Evolutionary conservation across 1,284 basidiomycete genomes (phyloP), one percentile per base, ranked within the genome.

Genomic region (Schizophyllum amplum): DNA sequence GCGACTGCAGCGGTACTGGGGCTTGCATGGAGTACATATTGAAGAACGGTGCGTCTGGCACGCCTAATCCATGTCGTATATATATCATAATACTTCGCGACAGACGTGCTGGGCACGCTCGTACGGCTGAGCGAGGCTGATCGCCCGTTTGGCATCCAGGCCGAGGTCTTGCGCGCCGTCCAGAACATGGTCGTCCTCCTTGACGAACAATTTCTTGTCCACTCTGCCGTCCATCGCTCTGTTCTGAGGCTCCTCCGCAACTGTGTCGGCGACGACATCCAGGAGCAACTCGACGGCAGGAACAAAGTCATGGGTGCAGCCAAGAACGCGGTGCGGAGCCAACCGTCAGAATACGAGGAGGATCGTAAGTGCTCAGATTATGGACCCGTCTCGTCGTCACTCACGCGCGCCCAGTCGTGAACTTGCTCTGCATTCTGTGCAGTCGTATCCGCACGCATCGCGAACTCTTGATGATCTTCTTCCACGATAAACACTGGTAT

Each of bases 391-490:
- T 52, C 50, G 42, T 17, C 55, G 54, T 24, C 15, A 23, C 54
- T 60, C 53, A 56, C 60, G 23, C 24, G 55, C 56, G 52, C 66
- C n/a, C n/a, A 90, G 88, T 96, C 69, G 92, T 96, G 63, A 92
- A 95, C 67, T 74, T 96, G 26, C 80, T 96, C 54, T 95, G 93
- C 72, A 92, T 92, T 62, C 71, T 97, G 26, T 94, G 92, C 77
- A 93, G 90, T 64, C 83, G 92, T 50, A 94, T 96, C 68, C 81
- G 89, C 56, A 91, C 90, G 51, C 90, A 92, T 69, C 86, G 92
- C 4, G 92, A 95, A 64, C 76, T 98, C 1, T 82, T 98, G 47
- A 90, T 96, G 80, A 95, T 98, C 61, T 97, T 97, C 75, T 94
- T 97, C 69, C 92, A 95, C 66, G 93, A 96, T 68, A 94, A 91